A percentile compares a stretch with the other conserved stretches of the same genome.
Evolutionary conservation across 306 rosid genomes (phyloP).

Genomic region (Malus orientalis): DNA sequence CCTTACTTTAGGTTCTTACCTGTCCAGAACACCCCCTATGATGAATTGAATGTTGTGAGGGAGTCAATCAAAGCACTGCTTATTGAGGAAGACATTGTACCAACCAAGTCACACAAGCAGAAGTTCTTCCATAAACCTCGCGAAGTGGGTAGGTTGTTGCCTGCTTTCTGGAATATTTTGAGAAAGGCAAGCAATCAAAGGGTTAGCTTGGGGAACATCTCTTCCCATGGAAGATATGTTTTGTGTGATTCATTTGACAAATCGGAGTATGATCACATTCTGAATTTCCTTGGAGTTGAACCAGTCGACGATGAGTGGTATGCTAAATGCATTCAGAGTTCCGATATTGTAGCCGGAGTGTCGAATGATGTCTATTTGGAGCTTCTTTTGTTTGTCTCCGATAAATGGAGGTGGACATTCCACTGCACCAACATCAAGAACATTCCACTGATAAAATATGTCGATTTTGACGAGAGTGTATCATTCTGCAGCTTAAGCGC

Average conservation of each 20-base stretch:
- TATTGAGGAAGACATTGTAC: slow-evolving; percentile 39
- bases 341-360: slow-evolving; percentile 42
- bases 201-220: slow-evolving; percentile 34
- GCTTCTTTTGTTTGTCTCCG: slow-evolving; percentile 44
- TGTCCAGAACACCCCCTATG: slow-evolving; percentile 22
- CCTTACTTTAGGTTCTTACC: slow-evolving; percentile 51
- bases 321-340: slow-evolving; percentile 56
- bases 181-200: slow-evolving; percentile 26
- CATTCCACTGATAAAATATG: slow-evolving; percentile 43
- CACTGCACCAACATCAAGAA: slow-evolving; percentile 15
- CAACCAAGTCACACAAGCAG: slow-evolving; percentile 48
- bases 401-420: slow-evolving; percentile 29
- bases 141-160: slow-evolving; percentile 52
- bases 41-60: slow-evolving; percentile 40
- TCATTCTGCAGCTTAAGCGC: slow-evolving; percentile 27
- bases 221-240: slow-evolving; percentile 47
- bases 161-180: slow-evolving; percentile 51
- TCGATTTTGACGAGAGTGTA: slow-evolving; percentile 24
- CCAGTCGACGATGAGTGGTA: slow-evolving; percentile 49
- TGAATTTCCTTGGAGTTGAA: slow-evolving; percentile 43
- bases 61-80: slow-evolving; percentile 37
- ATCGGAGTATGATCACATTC: slow-evolving; percentile 26
- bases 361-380: slow-evolving; percentile 43
- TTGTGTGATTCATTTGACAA: slow-evolving; percentile 47
- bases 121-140: slow-evolving; percentile 54